Evolutionary conservation across 352 stramenopile species (phyloP), one percentile per base, ranked within the genome.

Genomic region (Phytophthora fragariae): DNA sequence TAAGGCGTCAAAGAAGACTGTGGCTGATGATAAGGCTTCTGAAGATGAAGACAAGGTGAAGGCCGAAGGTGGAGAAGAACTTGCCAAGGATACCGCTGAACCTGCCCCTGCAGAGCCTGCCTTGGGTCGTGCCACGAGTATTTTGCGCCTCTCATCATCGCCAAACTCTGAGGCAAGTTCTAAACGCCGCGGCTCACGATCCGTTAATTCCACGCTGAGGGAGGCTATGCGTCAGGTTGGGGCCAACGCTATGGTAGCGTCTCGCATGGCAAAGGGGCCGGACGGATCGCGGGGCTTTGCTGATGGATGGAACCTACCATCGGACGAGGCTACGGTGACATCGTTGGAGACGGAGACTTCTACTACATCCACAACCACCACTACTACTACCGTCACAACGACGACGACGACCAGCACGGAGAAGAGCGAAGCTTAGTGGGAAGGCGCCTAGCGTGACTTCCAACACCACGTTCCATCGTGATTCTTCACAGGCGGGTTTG

Each of bases 211-310:
- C 19, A 89, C 80, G 64, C 73, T 93, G 35, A 78, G 80, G 60
- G 79, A 91, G 62, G 85, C 84, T 1, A 91, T 92, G 86, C 85
- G 81, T 6, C 81, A 89, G 46, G 75, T 90, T 27, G 83, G 85
- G 19, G 85, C 78, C n/a, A 90, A 76, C 27, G 85, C 86, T 0
- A 79, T 91, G 59, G 83, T 83, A 29, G 72, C 76, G 24, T 91
- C 84, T 46, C 83, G 87, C 53, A 94, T 91, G 80, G 89, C 86
- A 14, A 92, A 89, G 63, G 89, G 89, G 3, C 89, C 86, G 1
- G 83, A 95, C 62, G 89, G 86, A 67, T 86, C 86, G 24, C 85
- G 87, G 55, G 89, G 89, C 5, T 95, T 95, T 74, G 46, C 33
- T 50, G 65, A 78, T 5, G 85, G 84, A 15, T 94, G 89, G 89